Base-by-base conservation (phyloP, 495 filamentous ascomycete genomes). In the Penicillium odoratum region DNA sequence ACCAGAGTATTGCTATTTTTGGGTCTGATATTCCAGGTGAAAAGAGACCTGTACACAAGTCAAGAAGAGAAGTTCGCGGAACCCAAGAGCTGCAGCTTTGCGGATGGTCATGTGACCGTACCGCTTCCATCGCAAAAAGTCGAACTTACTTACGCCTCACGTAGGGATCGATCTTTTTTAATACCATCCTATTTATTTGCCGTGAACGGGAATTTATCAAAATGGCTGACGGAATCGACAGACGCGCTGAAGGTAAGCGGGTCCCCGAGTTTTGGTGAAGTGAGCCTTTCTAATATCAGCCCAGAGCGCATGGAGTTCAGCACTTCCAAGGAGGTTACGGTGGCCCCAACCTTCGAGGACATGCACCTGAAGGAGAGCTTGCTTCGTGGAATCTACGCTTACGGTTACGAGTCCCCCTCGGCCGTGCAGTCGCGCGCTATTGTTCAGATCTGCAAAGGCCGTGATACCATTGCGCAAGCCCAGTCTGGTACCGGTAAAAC, bases 401-500 rank as follows among this genome's bases (percentile, higher is more conserved):
- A 99, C 64, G 94, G 94, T 49, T 98, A 97, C 73, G 94, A 98
- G 69, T 96, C 92, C 0, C 94, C 94, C 1, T 98, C 94, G 5
- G 94, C 94, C 5, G 93, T 98, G 16, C 94, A 98, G 76, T 96
- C 92, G 45, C 88, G 94, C 66, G 94, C 95, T 57, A 98, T 98
- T 69, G 93, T 98, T 61, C 93, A 97, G 74, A 92, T 98, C 68
- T 97, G 93, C 84, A 98, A 96, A 79, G 94, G 93, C 59, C 91
- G 92, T 72, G 94, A 99, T 71, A 96, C 92, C 51, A 99, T 99
- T 72, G 94, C 94, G 34, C 94, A 99, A 74, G 94, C 94, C n/a
- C 94, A 99, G 81, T 97, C 92, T 51, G 94, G 94, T 78, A 99
- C 94, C 51, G 94, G 94, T 78, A 99, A 99, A 81, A 99, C 94